Percentiles rank a stretch among this genome's conserved stretches.
Conservation (phyloP, 2,329 filamentous ascomycete species). For the Penicillium hesseltinei region DNA sequence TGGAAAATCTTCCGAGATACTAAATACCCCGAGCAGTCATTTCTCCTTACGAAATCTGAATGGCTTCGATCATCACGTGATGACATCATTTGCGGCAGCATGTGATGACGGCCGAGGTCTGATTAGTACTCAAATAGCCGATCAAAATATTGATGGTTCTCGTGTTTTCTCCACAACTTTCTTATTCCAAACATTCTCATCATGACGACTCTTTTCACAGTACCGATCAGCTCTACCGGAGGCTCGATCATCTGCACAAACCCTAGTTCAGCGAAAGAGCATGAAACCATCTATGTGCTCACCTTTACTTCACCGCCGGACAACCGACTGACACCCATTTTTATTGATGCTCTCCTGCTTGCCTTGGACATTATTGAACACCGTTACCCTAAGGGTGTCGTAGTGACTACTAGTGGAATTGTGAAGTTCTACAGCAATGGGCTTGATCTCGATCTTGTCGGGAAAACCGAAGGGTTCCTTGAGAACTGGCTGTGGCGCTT, state of each 20-base stretch:
- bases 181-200: not conserved
- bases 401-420: conserved; percentile 73
- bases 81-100: not conserved
- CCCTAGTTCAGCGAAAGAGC: conserved; percentile 47
- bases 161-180: not conserved
- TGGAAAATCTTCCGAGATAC: not conserved
- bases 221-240: conserved; percentile 55
- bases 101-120: conserved; percentile 5
- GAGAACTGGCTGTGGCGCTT: conserved; percentile 61
- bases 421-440: conserved; percentile 81
- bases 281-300: conserved; percentile 63
- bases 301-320: conserved; percentile 70
- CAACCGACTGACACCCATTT: conserved; percentile 69
- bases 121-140: not conserved
- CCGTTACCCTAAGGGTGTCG: conserved; percentile 65
- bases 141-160: not conserved
- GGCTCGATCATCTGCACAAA: conserved; percentile 63
- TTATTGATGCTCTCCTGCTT: conserved; percentile 65
- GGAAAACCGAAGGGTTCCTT: conserved; percentile 60
- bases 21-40: not conserved
- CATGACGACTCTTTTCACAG: conserved; percentile 54
- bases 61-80: not conserved
- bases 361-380: conserved; percentile 75
- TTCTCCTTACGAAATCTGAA: not conserved
- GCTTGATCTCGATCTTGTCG: conserved; percentile 70